Evolutionary conservation across 768 basidiomycete genomes (phyloP).

Genomic region (Tricholoma flavovirens): DNA sequence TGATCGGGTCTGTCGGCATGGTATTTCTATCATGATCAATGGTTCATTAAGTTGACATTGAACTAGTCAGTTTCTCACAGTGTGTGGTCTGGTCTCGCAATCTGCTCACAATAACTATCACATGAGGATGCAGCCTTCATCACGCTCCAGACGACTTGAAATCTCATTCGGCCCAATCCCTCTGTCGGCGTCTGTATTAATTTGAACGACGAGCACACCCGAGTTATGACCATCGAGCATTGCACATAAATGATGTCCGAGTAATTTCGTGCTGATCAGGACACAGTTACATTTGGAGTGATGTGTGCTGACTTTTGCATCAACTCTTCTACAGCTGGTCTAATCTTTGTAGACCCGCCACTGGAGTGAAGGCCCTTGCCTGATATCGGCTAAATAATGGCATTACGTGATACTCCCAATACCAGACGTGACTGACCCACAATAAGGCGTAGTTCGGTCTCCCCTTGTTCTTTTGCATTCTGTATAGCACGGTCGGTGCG

Average conservation of each 20-base stretch:
- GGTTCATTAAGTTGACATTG: too few relatives aligned
- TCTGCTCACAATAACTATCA: constrained; percentile 22
- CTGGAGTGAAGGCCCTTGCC: constrained; percentile 86
- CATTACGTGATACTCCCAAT: neutral
- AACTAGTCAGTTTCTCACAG: too few relatives aligned
- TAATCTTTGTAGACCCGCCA: constrained; percentile 75
- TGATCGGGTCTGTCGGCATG: too few relatives aligned
- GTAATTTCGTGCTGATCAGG: neutral
- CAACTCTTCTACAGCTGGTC: constrained; percentile 85
- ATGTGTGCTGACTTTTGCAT: constrained; percentile 60
- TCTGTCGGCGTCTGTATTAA: constrained; percentile 36
- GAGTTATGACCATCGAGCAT: constrained; percentile 74
- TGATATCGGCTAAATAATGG: constrained; percentile 18
- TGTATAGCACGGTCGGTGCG: constrained; percentile 67
- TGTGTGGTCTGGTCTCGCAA: too few relatives aligned
- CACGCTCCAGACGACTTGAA: constrained; percentile 46
- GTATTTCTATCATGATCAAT: too few relatives aligned
- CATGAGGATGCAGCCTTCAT: constrained; percentile 67
- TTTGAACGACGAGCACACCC: constrained; percentile 79
- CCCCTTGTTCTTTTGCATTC: constrained; percentile 57
- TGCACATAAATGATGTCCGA: constrained; percentile 67
- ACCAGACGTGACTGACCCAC: constrained; percentile 55
- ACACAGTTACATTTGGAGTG: neutral
- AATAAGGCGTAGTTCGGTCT: constrained; percentile 68
- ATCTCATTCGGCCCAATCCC: constrained; percentile 55